A percentile compares a stretch with the other conserved stretches of the same genome.
Conservation (phyloP, 768 basidiomycete species). For the Phaeotremella skinneri region DNA sequence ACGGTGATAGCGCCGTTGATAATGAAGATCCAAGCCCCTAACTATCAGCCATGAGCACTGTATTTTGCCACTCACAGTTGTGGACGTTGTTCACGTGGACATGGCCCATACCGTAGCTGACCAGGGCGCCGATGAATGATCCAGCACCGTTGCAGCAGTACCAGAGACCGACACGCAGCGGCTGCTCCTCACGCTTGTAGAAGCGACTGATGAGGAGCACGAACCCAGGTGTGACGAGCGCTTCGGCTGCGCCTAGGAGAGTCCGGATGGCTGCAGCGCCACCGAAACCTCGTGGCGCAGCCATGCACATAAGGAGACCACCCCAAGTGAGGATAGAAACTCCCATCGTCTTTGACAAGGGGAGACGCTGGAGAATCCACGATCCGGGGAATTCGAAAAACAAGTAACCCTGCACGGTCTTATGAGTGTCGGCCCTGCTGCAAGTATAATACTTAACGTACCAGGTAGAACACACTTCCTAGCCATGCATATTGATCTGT, state of each 20-base stretch:
- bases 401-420: too few species aligned
- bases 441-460: too few species aligned
- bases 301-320: constrained; percentile 29
- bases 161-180: constrained; percentile 35
- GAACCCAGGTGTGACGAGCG: constrained; percentile 38
- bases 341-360: constrained; percentile 26
- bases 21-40: constrained; percentile 23
- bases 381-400: constrained; percentile 35
- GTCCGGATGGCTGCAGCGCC: constrained; percentile 23
- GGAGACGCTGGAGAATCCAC: constrained; percentile 27
- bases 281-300: constrained; percentile 23
- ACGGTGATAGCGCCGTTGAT: constrained; percentile 32
- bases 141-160: constrained; percentile 36
- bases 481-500: constrained; percentile 30
- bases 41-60: background rate
- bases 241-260: constrained; percentile 31
- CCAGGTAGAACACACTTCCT: constrained; percentile 33
- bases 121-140: constrained; percentile 29
- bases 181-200: constrained; percentile 40
- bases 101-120: constrained; percentile 39
- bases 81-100: constrained; percentile 18
- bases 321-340: constrained; percentile 37
- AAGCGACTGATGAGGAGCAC: constrained; percentile 32
- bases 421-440: too few species aligned
- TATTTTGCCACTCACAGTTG: constrained; percentile 17